Base-by-base conservation (phyloP, 441 rosid genomes). In the Capsella rubella region DNA sequence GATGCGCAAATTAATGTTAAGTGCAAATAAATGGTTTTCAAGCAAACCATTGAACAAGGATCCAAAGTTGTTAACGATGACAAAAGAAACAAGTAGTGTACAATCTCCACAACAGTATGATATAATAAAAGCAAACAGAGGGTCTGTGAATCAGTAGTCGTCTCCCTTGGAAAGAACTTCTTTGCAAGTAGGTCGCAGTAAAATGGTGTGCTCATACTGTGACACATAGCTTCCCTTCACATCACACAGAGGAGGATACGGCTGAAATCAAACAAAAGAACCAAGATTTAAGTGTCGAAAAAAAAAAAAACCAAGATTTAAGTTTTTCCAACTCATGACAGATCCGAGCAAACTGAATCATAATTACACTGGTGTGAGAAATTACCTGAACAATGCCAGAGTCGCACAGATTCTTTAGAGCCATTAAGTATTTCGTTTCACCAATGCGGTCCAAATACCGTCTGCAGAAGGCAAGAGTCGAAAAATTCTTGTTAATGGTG, bases 131-230 rank as follows among this genome's bases (percentile, higher is more conserved):
- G 47, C 27, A 34, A 65, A 57, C 61, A 61, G 61, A 79, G 53
- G 14, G 18, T 29, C 18, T 39, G 72, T 39, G 72, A 86, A 58
- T 90, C 82, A 92, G 63, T 90, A 95, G 67, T 91, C 99, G 54
- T 93, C 95, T 34, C 98, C 98, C 71, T 86, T 87, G 43, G 98
- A 93, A 75, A 93, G 81, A 53, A 93, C 99, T 84, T 95, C 98
- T 82, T 93, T 93, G 95, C 99, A 95, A 52, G 94, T 89, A 0
- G 98, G 98, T 74, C 99, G 90, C 32, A 95, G 92, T 59, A 92
- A 79, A 66, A 95, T 87, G 21, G 99, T 93, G 73, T 95, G 99
- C 82, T 91, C 98, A 34, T 85, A 95, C 82, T 95, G 99, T 34
- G 98, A 93, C 0, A 95, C 97, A 28, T 90, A 95, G 75, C 98